A percentile compares a stretch with the other conserved stretches of the same genome.
phyloP scores from a whole-genome alignment of 192 early-diverging fungal species.

The Linnemannia hyalina region DNA sequence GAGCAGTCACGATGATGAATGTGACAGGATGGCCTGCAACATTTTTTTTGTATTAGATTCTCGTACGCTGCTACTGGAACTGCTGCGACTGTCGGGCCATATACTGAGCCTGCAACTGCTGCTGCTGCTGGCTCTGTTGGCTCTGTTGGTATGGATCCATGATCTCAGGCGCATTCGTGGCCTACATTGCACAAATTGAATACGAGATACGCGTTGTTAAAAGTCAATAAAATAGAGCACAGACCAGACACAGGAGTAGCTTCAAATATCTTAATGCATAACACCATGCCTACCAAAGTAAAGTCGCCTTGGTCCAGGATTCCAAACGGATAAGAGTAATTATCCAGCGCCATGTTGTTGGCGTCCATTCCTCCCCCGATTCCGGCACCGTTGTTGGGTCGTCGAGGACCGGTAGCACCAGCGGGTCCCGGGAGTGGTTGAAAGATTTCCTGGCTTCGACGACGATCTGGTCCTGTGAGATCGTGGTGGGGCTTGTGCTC shows the following conservation, averaged over 20 bases:
- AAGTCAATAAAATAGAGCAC: not conserved
- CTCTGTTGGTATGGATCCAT: not conserved
- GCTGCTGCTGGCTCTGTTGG: not conserved
- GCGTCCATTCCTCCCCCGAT: not conserved
- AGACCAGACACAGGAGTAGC: not conserved
- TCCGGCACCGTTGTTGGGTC: slow-evolving; percentile 10
- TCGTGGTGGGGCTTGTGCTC: slow-evolving; percentile 37
- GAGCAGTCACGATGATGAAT: not conserved
- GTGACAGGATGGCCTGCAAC: not conserved
- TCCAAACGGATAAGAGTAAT: slow-evolving; percentile 31
- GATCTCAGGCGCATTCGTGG: not conserved
- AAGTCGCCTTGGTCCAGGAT: slow-evolving; percentile 28
- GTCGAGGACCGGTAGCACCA: slow-evolving; percentile 14
- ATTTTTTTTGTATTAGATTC: not conserved
- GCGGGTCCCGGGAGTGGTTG: slow-evolving; percentile 27
- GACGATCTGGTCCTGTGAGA: slow-evolving; percentile 19
- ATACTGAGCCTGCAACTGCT: not conserved
- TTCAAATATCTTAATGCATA: not conserved
- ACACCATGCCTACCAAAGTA: slow-evolving; percentile 24
- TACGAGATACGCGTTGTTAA: not conserved
- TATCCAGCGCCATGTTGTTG: slow-evolving; percentile 12
- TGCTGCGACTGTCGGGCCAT: not conserved
- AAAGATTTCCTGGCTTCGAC: slow-evolving; percentile 38
- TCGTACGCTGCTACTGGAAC: not conserved
- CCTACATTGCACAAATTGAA: not conserved